These are phyloP conservation scores for Aspergillus ustus DNA, from an alignment of 2,329 filamentous ascomycete genomes.

Conservation along the genomic window DNA sequence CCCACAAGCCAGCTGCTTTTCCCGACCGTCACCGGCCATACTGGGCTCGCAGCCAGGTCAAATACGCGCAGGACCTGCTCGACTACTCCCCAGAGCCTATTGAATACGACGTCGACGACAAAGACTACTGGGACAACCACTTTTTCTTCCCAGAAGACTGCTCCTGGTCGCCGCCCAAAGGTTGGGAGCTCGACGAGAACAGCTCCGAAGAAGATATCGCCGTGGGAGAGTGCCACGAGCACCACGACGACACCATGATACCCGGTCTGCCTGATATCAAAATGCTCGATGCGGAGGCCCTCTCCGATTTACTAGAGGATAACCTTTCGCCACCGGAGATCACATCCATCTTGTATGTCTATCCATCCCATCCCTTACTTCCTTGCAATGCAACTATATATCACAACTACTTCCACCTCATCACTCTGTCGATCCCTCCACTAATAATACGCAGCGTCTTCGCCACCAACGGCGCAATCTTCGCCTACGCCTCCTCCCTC, in stretches of 20 bases:
- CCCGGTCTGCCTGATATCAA: conserved; percentile 48
- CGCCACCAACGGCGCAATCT: conserved; percentile 50
- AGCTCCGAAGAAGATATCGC: conserved; percentile 21
- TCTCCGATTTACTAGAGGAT: conserved; percentile 47
- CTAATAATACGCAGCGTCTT: conserved; percentile 40
- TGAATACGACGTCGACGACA: conserved; percentile 49
- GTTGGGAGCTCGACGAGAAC: conserved; percentile 35
- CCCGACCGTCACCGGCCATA: conserved; percentile 36
- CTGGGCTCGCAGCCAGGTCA: conserved; percentile 44
- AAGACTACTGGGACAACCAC: conserved; percentile 48
- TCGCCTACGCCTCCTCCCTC: conserved; percentile 47
- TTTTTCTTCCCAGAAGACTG: conserved; percentile 52
- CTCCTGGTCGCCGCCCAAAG: conserved; percentile 42
- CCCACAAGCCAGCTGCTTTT: conserved; percentile 17
- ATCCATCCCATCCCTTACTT: neutral
- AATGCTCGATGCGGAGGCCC: conserved; percentile 49
- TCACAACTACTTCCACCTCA: neutral
- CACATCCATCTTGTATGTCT: conserved; percentile 48
- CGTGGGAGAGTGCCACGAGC: conserved; percentile 21
- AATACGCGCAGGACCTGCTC: conserved; percentile 46
- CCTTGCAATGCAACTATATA: neutral
- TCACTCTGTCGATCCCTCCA: neutral
- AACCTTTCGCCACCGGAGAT: conserved; percentile 50
- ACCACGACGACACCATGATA: conserved; percentile 40
- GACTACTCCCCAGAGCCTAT: conserved; percentile 46